Base-by-base conservation (phyloP, 2,329 filamentous ascomycete genomes). In the Periglandula ipomoeae region DNA sequence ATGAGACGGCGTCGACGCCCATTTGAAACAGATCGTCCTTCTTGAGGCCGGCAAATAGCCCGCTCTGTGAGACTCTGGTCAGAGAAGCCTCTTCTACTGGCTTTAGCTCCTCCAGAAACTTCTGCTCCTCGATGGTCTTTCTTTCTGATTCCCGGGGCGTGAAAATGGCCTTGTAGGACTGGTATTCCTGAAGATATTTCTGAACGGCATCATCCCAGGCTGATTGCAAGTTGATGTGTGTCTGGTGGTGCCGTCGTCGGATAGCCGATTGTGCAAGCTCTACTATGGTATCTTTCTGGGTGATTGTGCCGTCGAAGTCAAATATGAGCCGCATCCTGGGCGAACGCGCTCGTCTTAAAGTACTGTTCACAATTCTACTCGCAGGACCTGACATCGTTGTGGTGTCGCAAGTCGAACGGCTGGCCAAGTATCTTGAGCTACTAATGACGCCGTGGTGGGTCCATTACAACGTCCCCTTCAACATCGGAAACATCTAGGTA, bases 241-340 rank as follows among this genome's bases (percentile, higher is more conserved):
- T 56, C 46, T 52, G 52, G 5, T 51, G 50, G 19, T 57, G 53
- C 48, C 67, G 63, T 49, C 62, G 61, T 19, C 53, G 55, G 39
- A 76, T 68, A 47, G 70, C 72, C 22, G 67, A 67, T 17, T 65
- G 55, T 41, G 70, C 74, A 4, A 81, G 68, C 37, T 67, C 61
- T 48, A 62, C 60, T 37, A 80, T 74, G 37, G 76, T 79, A 62
- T 81, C 78, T 26, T 68, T 51, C 11, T 65, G 62, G 17, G 78
- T 80, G 54, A 81, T 78, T 15, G 78, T 81, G 51, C 75, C 75
- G 61, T 81, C 78, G 59, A 81, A 81, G 57, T 81, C 78, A 19
- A 81, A 67, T 32, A 81, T 59, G 37, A 81, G 64, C 52, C 68
- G 66, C 69, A 74, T 66, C 11, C 45, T 56, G 44, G 45, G 22